Conservation (phyloP, 352 stramenopile genomes). For the Globisporangium viniferum region DNA sequence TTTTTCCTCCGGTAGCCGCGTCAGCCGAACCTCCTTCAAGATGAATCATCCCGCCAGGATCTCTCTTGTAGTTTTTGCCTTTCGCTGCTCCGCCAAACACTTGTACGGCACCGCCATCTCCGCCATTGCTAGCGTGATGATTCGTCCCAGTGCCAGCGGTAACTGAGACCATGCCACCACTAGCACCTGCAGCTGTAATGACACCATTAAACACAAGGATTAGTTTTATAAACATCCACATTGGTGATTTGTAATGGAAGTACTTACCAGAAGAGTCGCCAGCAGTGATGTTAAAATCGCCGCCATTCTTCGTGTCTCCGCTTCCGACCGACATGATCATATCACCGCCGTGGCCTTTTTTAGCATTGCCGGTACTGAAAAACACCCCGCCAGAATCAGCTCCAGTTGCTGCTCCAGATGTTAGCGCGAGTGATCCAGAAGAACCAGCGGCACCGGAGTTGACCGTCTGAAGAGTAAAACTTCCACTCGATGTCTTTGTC, state of each 20-base stretch:
- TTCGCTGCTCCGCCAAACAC: constrained; percentile 54
- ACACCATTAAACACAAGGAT: constrained; percentile 1
- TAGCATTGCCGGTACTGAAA: constrained; percentile 32
- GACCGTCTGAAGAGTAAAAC: constrained; percentile 53
- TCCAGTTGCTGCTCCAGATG: constrained; percentile 30
- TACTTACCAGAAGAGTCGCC: constrained; percentile 58
- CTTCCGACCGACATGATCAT: constrained; percentile 29
- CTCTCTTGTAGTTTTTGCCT: constrained; percentile 34
- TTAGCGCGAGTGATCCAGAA: constrained; percentile 46
- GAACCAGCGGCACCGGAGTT: constrained; percentile 46
- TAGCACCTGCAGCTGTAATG: constrained; percentile 29
- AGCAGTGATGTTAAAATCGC: constrained; percentile 60
- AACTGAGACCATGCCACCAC: constrained; percentile 47
- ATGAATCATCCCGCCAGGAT: constrained; percentile 57
- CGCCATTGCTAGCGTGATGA: constrained; percentile 42
- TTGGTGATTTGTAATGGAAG: background rate
- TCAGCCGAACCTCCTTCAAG: constrained; percentile 53
- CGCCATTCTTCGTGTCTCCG: constrained; percentile 34
- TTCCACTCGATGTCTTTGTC: constrained; percentile 49
- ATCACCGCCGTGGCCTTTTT: constrained; percentile 44
- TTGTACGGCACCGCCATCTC: constrained; percentile 55
- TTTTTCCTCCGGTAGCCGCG: constrained; percentile 52
- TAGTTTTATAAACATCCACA: constrained; percentile 9
- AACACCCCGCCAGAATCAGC: constrained; percentile 31
- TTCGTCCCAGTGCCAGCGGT: constrained; percentile 53